These are phyloP conservation scores for Trichopus zeylanicus DNA, from an alignment of 116 monocot species.

Conservation along the genomic window DNA sequence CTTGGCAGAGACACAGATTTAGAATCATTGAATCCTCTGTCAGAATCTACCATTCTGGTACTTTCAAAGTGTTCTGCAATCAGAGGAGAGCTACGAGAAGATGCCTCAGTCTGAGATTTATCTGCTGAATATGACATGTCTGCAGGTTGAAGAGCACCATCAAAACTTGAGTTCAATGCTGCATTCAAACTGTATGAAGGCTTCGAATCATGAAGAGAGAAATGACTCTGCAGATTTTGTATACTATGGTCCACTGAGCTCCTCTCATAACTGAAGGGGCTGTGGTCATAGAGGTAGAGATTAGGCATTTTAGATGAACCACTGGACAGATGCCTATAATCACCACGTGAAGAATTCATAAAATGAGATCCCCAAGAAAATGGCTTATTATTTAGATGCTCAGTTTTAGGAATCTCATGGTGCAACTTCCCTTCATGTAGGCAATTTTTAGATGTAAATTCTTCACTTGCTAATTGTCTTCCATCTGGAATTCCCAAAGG, in stretches of 20 bases:
- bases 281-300: constrained; percentile 4
- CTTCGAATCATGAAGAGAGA: constrained; percentile 14
- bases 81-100: constrained; percentile 4
- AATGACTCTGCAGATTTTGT: background rate
- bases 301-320: constrained; percentile 11
- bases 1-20: constrained; percentile 20
- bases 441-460: constrained; percentile 9
- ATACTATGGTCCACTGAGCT: constrained; percentile 2
- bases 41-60: constrained; percentile 13
- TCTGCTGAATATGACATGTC: constrained; percentile 7
- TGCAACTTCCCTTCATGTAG: constrained; percentile 14
- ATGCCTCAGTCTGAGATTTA: constrained; percentile 1
- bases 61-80: constrained; percentile 4
- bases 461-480: constrained; percentile 1
- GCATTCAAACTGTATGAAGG: constrained; percentile 11
- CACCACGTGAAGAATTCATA: constrained; percentile 11
- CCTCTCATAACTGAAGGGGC: constrained; percentile 4
- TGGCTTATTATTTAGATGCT: constrained; percentile 13
- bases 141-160: constrained; percentile 3
- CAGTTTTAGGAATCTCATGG: constrained; percentile 1
- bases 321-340: constrained; percentile 16
- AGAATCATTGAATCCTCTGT: constrained; percentile 19
- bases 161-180: constrained; percentile 9
- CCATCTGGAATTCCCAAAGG: constrained; percentile 11
- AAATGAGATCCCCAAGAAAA: constrained; percentile 13